Conservation (phyloP, 352 stramenopile genomes). For the Globisporangium cederbergense region DNA sequence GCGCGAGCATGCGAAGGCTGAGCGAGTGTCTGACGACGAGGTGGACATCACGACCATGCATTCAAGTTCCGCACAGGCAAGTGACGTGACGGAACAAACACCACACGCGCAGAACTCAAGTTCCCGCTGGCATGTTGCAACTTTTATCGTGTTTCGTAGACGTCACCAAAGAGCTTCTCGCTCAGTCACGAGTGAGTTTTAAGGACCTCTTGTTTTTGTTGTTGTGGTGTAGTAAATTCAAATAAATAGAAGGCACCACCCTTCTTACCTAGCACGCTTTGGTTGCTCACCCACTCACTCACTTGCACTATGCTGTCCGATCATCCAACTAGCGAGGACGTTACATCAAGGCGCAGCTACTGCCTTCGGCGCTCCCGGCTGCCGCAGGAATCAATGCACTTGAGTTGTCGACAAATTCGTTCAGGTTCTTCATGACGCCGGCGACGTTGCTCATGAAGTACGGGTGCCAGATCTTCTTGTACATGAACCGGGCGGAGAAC, state of each 20-base stretch:
- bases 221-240: constrained; percentile 6
- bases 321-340: background rate
- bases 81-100: too few species aligned
- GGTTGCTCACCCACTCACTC: constrained; percentile 9
- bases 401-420: constrained; percentile 50
- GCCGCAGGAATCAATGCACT: background rate
- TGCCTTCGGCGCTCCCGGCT: background rate
- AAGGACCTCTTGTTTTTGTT: background rate
- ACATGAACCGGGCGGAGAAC: constrained; percentile 76
- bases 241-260: constrained; percentile 15
- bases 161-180: too few species aligned
- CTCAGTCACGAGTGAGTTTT: background rate
- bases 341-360: too few species aligned
- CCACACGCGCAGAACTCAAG: too few species aligned
- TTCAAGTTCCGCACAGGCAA: too few species aligned
- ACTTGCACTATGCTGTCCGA: background rate
- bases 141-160: too few species aligned
- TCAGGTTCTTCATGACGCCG: constrained; percentile 75
- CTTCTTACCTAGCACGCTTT: background rate
- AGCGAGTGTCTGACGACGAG: too few species aligned
- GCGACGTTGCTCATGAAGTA: constrained; percentile 82
- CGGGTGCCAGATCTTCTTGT: constrained; percentile 79
- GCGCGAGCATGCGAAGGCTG: too few species aligned
- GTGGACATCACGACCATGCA: too few species aligned
- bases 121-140: too few species aligned